These are phyloP conservation scores for Vanrija pseudolonga DNA, from an alignment of 1,284 basidiomycete species.

Conservation along the genomic window DNA sequence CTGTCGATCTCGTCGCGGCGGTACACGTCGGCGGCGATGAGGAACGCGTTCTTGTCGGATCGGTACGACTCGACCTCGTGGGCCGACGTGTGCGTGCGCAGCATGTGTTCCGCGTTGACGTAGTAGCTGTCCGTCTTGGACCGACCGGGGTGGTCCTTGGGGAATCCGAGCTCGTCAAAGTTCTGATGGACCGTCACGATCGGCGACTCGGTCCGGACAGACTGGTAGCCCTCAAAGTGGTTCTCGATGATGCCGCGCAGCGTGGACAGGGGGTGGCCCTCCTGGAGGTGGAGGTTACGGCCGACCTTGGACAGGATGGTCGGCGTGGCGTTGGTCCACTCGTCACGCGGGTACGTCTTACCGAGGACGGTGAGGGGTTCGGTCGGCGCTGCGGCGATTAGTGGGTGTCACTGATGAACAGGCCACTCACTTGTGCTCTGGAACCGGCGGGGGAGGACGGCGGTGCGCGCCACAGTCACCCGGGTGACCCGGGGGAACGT, in stretches of 20 bases:
- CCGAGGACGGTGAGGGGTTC: slow-evolving; percentile 33
- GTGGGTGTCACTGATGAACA: neutral
- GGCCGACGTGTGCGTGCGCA: slow-evolving; percentile 95
- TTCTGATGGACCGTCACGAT: slow-evolving; percentile 88
- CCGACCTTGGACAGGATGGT: slow-evolving; percentile 73
- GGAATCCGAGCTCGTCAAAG: slow-evolving; percentile 95
- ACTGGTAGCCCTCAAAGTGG: slow-evolving; percentile 58
- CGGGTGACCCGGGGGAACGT: neutral
- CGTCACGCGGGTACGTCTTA: slow-evolving; percentile 63
- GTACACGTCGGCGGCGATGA: slow-evolving; percentile 98
- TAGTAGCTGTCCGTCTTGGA: slow-evolving; percentile 92
- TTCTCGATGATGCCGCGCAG: slow-evolving; percentile 80
- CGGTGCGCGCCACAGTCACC: neutral
- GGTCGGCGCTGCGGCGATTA: neutral
- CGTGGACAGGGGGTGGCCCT: slow-evolving; percentile 79
- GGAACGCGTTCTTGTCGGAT: slow-evolving; percentile 72
- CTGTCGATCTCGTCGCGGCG: slow-evolving; percentile 96
- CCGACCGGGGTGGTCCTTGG: slow-evolving; percentile 88
- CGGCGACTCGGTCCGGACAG: slow-evolving; percentile 66
- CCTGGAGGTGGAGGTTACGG: slow-evolving; percentile 69
- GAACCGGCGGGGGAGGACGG: neutral
- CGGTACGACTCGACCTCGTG: slow-evolving; percentile 93
- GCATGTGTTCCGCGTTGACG: slow-evolving; percentile 81
- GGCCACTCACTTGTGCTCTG: neutral
- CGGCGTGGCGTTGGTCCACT: slow-evolving; percentile 77